phyloP scores from a whole-genome alignment of 2,329 filamentous ascomycete genomes.

The Exophiala spinifera region DNA sequence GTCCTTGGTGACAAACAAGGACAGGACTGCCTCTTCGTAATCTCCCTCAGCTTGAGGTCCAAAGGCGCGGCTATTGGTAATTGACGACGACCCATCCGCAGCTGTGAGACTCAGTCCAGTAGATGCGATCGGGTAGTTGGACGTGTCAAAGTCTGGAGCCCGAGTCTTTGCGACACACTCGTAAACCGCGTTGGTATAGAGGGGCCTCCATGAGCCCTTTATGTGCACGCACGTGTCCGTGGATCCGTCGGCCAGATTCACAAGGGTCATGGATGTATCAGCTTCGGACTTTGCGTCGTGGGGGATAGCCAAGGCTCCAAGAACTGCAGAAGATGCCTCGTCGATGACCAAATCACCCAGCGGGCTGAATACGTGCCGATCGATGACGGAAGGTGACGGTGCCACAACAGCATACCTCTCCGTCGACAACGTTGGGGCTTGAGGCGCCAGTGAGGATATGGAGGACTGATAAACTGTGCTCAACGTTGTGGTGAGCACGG shows the following conservation, averaged over 20 bases:
- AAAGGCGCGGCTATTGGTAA: constrained; percentile 2
- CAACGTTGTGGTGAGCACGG: neutral
- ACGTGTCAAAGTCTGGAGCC: constrained; percentile 3
- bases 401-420: neutral
- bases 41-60: constrained; percentile 3
- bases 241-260: neutral
- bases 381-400: neutral
- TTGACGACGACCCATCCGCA: constrained; percentile 1
- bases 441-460: neutral
- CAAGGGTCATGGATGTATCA: neutral
- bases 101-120: constrained; percentile 9
- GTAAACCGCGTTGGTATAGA: constrained; percentile 5
- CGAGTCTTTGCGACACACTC: constrained; percentile 8
- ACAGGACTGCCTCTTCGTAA: constrained; percentile 5
- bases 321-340: neutral
- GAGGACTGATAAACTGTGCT: neutral
- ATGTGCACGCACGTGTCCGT: constrained; percentile 3
- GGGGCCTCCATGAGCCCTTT: constrained; percentile 9
- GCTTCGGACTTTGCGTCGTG: constrained; percentile 8
- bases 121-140: neutral
- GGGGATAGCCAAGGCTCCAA: constrained; percentile 1
- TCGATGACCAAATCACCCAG: constrained; percentile 8
- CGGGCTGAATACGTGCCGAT: constrained; percentile 9
- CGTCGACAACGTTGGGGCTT: constrained; percentile 1
- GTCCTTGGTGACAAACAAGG: constrained; percentile 5